Base-by-base conservation (phyloP, 2,329 filamentous ascomycete species). In the Incumbomyces lentus region DNA sequence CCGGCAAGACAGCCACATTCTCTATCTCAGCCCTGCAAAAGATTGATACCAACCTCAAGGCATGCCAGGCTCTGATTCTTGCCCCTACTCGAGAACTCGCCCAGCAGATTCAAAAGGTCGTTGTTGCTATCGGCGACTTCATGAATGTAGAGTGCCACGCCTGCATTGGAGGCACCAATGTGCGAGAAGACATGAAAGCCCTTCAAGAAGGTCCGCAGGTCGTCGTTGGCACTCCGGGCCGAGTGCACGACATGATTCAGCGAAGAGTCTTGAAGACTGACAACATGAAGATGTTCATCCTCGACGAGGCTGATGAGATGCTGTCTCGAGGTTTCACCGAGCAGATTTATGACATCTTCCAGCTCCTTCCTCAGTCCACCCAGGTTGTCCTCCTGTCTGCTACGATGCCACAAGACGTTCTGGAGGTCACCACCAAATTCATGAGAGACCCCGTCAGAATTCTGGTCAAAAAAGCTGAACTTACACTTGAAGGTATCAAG, bases 311-410 rank as follows among this genome's bases (percentile, higher is more conserved):
- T 63, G 92, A 98, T 68, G 92, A 98, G 75, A 95, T 98, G 86
- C 81, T 98, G 75, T 93, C 87, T 67, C 90, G 90, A 65, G 92
- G 92, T 78, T 98, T 98, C 82, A 95, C 89, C 63, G 92, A 98
- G 78, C 92, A 98, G 77, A 98, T 98, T 75, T 98, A 98, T 79
- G 92, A 98, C 71, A 94, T 98, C 74, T 98, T 95, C 83, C 90
- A 95, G 74, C 86, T 95, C 52, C 84, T 98, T 46, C 92, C 92
- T 49, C 92, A 95, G 74, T 89, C 87, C 54, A 98, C 90, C 66
- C 92, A 98, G 79, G 92, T 98, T 58, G 90, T 96, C 59, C 86
- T 98, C 49, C 82, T 98, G 47, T 96, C 92, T 50, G 92, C 92
- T 63, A 98, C 92, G 69, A 94, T 98, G 82, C 92, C 92, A 64